A percentile compares a stretch with the other conserved stretches of the same genome.
These are phyloP conservation scores for Trametes villosa DNA, from an alignment of 768 basidiomycete species.

Conservation along the genomic window DNA sequence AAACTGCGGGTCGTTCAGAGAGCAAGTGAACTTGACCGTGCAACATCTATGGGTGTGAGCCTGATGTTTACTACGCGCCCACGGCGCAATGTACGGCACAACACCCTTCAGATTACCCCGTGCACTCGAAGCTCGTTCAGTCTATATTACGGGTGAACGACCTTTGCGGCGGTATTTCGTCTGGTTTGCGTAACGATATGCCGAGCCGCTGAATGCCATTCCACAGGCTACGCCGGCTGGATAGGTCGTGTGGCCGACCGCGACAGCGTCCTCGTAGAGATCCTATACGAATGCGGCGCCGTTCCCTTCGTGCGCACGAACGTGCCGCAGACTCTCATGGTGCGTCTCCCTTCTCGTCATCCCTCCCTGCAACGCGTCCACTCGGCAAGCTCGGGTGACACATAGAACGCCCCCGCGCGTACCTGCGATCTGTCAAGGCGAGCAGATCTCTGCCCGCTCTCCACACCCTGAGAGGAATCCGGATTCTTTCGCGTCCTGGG, in stretches of 20 bases:
- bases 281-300: constrained; percentile 59
- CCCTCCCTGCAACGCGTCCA: background rate
- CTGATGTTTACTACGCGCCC: too few relatives aligned
- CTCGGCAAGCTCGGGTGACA: background rate
- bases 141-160: too few relatives aligned
- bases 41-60: too few relatives aligned
- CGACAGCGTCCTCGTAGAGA: constrained; percentile 56
- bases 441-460: background rate
- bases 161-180: too few relatives aligned
- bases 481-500: background rate
- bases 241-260: constrained; percentile 50
- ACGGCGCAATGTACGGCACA: too few relatives aligned
- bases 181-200: background rate
- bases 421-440: background rate
- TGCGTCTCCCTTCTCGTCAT: constrained; percentile 21
- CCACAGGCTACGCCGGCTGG: constrained; percentile 56
- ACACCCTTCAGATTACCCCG: too few relatives aligned
- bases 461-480: background rate
- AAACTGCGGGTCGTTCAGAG: too few relatives aligned
- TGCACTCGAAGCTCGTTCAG: too few relatives aligned
- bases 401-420: too few relatives aligned
- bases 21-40: too few relatives aligned
- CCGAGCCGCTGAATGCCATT: constrained; percentile 4
- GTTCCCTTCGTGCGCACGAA: constrained; percentile 61
- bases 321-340: constrained; percentile 60